A percentile compares a stretch with the other conserved stretches of the same genome.
Conservation (phyloP, 306 rosid species). For the Rosa persica region DNA sequence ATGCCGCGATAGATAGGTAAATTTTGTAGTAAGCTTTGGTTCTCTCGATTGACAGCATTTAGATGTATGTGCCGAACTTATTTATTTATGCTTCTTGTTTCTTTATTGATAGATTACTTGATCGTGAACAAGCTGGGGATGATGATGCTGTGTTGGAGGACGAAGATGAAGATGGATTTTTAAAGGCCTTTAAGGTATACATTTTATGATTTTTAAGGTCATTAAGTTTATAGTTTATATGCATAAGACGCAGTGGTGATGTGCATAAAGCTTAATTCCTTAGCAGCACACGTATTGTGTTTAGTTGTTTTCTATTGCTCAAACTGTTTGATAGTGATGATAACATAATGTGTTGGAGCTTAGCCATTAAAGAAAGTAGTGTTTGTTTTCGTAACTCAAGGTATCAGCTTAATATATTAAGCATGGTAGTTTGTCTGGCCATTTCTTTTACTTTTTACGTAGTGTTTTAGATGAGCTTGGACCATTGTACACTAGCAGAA, state of each 20-base stretch:
- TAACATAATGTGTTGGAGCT: neutral
- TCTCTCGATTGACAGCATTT: conserved; percentile 13
- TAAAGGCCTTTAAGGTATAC: conserved; percentile 89
- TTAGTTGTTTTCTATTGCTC: neutral
- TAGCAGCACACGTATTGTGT: conserved; percentile 4
- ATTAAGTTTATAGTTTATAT: conserved; percentile 44
- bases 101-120: conserved; percentile 63
- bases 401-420: neutral
- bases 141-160: conserved; percentile 87
- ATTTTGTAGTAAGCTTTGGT: neutral
- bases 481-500: neutral
- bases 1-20: conserved; percentile 91
- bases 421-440: neutral
- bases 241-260: conserved; percentile 21
- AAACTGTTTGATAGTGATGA: neutral
- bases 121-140: conserved; percentile 85
- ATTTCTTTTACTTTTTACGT: neutral
- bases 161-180: conserved; percentile 91
- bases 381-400: neutral
- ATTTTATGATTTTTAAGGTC: conserved; percentile 44
- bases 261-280: conserved; percentile 19
- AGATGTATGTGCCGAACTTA: conserved; percentile 17
- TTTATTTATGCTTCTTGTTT: conserved; percentile 24
- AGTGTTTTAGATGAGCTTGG: neutral
- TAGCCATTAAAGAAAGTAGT: neutral